Base-by-base conservation (phyloP, 2,329 filamentous ascomycete species). In the Stagonosporopsis cucurbitacearum region DNA sequence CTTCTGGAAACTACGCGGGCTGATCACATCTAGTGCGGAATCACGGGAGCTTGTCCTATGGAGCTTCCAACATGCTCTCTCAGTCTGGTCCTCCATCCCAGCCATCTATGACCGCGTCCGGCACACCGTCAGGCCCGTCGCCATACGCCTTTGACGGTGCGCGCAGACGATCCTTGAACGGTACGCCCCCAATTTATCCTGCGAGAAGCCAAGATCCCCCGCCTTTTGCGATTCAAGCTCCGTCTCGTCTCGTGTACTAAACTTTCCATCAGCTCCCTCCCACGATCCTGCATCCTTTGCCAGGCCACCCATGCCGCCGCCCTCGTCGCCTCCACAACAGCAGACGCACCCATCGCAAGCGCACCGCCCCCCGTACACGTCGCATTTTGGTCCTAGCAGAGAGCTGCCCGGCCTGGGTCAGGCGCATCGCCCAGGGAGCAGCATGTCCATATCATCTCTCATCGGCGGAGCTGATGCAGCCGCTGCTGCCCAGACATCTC, bases 401-500 rank as follows among this genome's bases (percentile, higher is more conserved):
- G 86, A 89, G 62, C 77, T 84, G 43, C 80, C 84, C 44, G 76
- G 78, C 17, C 68, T 83, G 39, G 78, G 77, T 20, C 78, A 82
- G 20, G 74, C 79, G 53, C 79, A 84, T 70, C 81, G 86, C 56
- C 82, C 84, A 12, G 83, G 82, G 48, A 84, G 84, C 67, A 87
- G 85, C 75, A 90, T 90, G 87, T 89, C 88, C 42, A 90, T 90
- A 73, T 88, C 86, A n/a, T 87, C 87, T 40, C 84, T 91, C 75
- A 82, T 90, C 57, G 88, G 87, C 56, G 80, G 74, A 75, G 71
- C 80, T 81, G 73, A 79, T 79, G 68, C 75, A 72, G 66, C 74
- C 70, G 60, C 72, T 75, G 47, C 74, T 73, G 48, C 58, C 40
- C 70, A 70, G 57, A 59, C 65, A 57, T 75, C 69, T 49, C 79